Percentiles rank a stretch among this genome's conserved stretches.
phyloP scores from a whole-genome alignment of 2,329 filamentous ascomycete genomes.

The Passalora sequoiae region DNA sequence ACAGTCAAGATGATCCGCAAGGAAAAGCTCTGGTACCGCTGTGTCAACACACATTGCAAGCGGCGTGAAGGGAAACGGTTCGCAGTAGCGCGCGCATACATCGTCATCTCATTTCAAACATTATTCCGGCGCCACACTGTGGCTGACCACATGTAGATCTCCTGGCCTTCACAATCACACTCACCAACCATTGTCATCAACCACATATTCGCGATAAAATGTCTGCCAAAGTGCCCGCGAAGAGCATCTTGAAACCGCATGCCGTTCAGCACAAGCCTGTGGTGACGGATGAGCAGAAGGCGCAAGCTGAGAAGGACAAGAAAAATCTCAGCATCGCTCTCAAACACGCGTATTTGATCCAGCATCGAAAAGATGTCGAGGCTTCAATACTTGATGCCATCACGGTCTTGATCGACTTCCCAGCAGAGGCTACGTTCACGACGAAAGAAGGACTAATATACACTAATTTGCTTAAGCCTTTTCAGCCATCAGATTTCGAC shows the following conservation, averaged over 20 bases:
- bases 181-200: no score
- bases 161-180: background rate
- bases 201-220: constrained; percentile 12
- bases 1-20: background rate
- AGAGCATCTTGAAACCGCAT: constrained; percentile 46
- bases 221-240: constrained; percentile 34
- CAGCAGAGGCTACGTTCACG: constrained; percentile 47
- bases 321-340: constrained; percentile 62
- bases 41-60: no score
- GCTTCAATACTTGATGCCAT: constrained; percentile 66
- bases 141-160: background rate
- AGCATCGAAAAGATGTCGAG: constrained; percentile 76
- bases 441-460: constrained; percentile 60
- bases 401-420: constrained; percentile 63
- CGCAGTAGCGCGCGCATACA: background rate
- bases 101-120: background rate
- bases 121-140: no score
- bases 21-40: no score
- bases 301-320: constrained; percentile 33
- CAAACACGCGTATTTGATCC: constrained; percentile 75
- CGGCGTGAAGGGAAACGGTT: no score
- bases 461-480: constrained; percentile 61
- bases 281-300: constrained; percentile 24
- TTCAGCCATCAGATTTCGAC: constrained; percentile 86
- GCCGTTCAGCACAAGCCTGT: constrained; percentile 25